phyloP scores from a whole-genome alignment of 2,329 filamentous ascomycete species.

The Bipolaris gigantea region DNA sequence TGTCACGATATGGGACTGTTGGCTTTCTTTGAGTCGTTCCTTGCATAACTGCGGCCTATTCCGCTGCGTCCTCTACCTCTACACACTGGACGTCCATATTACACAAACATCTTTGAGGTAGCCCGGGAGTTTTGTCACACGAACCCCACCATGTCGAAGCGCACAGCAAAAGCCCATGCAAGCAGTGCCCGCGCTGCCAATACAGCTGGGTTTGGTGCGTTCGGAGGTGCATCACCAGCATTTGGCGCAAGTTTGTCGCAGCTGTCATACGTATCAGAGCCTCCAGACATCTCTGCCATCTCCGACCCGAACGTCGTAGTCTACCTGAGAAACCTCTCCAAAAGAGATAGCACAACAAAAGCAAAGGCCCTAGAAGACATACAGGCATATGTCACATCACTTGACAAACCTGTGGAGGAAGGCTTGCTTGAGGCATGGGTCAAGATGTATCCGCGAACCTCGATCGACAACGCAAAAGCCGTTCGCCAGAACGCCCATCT shows the following conservation, averaged over 20 bases:
- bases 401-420: slow-evolving; percentile 71
- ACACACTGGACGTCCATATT: not conserved
- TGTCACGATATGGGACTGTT: not conserved
- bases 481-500: slow-evolving; percentile 85
- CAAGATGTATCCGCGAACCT: slow-evolving; percentile 81
- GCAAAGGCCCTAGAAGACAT: slow-evolving; percentile 88
- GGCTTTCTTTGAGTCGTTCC: slow-evolving; percentile 2
- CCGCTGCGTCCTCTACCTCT: not conserved
- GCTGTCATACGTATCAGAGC: slow-evolving; percentile 85
- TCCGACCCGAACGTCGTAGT: slow-evolving; percentile 82
- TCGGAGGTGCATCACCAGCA: slow-evolving; percentile 47
- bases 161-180: slow-evolving; percentile 62
- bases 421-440: slow-evolving; percentile 86
- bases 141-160: slow-evolving; percentile 57
- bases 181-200: slow-evolving; percentile 64
- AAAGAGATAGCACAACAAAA: slow-evolving; percentile 92
- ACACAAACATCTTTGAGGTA: not conserved
- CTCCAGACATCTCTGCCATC: slow-evolving; percentile 76
- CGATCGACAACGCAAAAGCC: slow-evolving; percentile 84
- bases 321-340: slow-evolving; percentile 87
- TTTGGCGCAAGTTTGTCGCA: slow-evolving; percentile 57
- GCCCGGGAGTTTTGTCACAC: not conserved
- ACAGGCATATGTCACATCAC: slow-evolving; percentile 62
- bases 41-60: not conserved
- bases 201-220: slow-evolving; percentile 43